Base-by-base conservation (phyloP, 192 early-diverging fungal species). In the Mortierella antarctica region DNA sequence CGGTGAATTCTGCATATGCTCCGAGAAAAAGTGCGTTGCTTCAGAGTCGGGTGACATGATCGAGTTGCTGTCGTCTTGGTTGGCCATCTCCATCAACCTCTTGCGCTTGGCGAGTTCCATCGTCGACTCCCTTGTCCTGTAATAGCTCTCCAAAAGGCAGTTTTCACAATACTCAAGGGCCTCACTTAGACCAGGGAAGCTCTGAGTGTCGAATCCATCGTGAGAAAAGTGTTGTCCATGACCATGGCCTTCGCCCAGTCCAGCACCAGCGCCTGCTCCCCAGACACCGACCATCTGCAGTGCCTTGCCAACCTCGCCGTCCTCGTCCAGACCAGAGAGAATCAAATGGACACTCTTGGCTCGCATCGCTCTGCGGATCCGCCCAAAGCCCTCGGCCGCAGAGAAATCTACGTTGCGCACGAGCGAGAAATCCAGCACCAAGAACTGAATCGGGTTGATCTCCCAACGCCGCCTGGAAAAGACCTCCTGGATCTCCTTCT, bases 151-250 rank as follows among this genome's bases (percentile, higher is more conserved):
- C 57, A 99, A 84, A 13, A 99, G 67, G 44, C 89, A 85, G 81
- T 99, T 99, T 80, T 99, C 97, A 70, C 95, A 97, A 89, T 92
- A 97, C 82, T 99, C 97, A 20, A 99, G 87, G 5, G 96, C 92
- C 65, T 94, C 92, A 74, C 96, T 93, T 13, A 96, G 71, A n/a
- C 89, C 90, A 9, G 91, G 90, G 83, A 96, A 97, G 47, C 86
- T 88, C 55, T 92, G 89, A 40, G 96, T 86, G 72, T 89, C 88
- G 47, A 87, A 82, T 45, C 82, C 74, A 42, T 86, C 85, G 1
- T 70, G 44, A 1, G 56, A 45, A 67, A 72, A 47, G 31, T 48
- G 18, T 48, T 40, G 20, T 4, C 76, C 69, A 21, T 66, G 80
- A 9, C 82, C 72, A 57, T 83, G 82, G 44, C 77, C 77, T 47